phyloP scores from a whole-genome alignment of 192 early-diverging fungal genomes.

The Mortierella antarctica region DNA sequence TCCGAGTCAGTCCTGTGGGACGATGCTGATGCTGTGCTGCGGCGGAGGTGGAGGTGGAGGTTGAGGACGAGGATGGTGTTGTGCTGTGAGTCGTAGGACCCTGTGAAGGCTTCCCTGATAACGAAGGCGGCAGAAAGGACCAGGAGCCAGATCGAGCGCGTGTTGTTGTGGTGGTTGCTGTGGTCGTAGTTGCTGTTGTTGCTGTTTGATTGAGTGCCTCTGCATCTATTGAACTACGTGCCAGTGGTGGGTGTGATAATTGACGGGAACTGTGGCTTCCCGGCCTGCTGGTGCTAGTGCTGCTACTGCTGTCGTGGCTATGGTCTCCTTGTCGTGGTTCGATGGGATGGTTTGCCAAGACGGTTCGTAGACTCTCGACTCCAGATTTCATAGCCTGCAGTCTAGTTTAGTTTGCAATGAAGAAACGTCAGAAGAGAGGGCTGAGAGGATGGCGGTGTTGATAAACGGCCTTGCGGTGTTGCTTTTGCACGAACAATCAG shows the following conservation, averaged over 20 bases:
- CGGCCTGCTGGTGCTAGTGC: background rate
- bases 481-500: background rate
- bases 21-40: background rate
- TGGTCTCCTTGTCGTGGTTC: background rate
- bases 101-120: background rate
- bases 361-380: slow-evolving; percentile 46
- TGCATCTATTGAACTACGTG: background rate
- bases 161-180: background rate
- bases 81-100: too few relatives aligned
- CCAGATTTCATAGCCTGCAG: slow-evolving; percentile 45
- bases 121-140: slow-evolving; percentile 14
- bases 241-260: background rate
- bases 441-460: background rate
- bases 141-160: slow-evolving; percentile 8
- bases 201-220: background rate
- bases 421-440: background rate
- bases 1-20: background rate
- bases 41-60: background rate
- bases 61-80: background rate
- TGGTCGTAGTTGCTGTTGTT: slow-evolving; percentile 2
- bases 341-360: slow-evolving; percentile 29
- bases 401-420: slow-evolving; percentile 5
- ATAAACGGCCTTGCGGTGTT: too few relatives aligned
- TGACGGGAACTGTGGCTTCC: too few relatives aligned
- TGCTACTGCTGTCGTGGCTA: slow-evolving; percentile 8